A percentile compares a stretch with the other conserved stretches of the same genome.
Conservation (phyloP, 1,284 basidiomycete genomes). For the Mycocalia duriaeana region DNA sequence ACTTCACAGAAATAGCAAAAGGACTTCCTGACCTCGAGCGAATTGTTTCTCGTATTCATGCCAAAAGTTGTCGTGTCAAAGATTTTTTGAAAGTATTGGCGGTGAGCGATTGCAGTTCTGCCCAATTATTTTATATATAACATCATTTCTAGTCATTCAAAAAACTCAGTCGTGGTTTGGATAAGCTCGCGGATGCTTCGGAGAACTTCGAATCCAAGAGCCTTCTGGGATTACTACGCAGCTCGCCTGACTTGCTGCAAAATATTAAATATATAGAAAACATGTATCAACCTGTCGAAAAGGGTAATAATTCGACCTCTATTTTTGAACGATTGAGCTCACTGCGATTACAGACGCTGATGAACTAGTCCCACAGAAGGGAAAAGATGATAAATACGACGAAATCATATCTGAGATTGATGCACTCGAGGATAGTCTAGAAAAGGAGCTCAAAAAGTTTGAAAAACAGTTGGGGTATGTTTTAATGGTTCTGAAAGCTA, state of each 20-base stretch:
- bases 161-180: constrained; percentile 64
- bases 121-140: not conserved
- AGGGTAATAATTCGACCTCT: constrained; percentile 40
- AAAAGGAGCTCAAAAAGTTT: constrained; percentile 58
- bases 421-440: constrained; percentile 66
- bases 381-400: constrained; percentile 85
- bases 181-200: constrained; percentile 57
- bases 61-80: constrained; percentile 79
- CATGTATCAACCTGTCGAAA: constrained; percentile 61
- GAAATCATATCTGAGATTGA: constrained; percentile 66
- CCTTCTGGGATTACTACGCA: constrained; percentile 68
- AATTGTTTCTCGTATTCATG: constrained; percentile 89
- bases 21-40: constrained; percentile 90
- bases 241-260: constrained; percentile 74
- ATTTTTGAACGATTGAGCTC: constrained; percentile 1
- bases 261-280: constrained; percentile 68
- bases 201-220: constrained; percentile 74
- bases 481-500: not conserved
- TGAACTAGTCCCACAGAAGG: constrained; percentile 70
- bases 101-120: constrained; percentile 33
- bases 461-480: constrained; percentile 55
- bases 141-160: constrained; percentile 68
- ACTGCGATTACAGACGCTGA: constrained; percentile 40
- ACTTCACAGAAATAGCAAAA: constrained; percentile 73
- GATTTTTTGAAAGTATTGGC: constrained; percentile 82